Evolutionary conservation across 1,284 basidiomycete species (phyloP).

Genomic region (Trametes polyzona): DNA sequence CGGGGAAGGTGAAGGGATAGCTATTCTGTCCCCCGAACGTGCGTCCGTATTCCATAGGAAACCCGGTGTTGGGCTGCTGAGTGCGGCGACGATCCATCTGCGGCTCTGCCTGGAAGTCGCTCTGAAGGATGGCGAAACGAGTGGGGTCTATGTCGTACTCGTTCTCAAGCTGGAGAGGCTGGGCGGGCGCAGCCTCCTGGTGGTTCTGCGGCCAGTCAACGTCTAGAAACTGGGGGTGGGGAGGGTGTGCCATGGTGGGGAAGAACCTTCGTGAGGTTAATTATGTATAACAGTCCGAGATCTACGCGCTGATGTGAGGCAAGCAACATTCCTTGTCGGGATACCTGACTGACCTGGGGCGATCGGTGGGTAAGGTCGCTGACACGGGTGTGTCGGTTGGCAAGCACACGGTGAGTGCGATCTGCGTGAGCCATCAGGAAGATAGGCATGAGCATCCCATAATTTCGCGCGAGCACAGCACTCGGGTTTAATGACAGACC

Average conservation of each 20-base stretch:
- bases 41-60: constrained; percentile 13
- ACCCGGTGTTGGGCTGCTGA: constrained; percentile 16
- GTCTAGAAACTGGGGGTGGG: constrained; percentile 42
- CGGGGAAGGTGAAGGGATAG: constrained; percentile 24
- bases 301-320: not conserved
- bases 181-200: constrained; percentile 21
- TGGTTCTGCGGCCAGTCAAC: constrained; percentile 27
- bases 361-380: not conserved
- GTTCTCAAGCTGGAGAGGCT: constrained; percentile 32
- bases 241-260: constrained; percentile 42
- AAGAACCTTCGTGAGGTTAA: constrained; percentile 12
- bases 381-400: not conserved
- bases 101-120: constrained; percentile 11
- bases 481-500: not conserved
- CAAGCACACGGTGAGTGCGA: constrained; percentile 7
- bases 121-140: constrained; percentile 29
- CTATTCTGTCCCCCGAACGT: constrained; percentile 17
- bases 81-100: constrained; percentile 16
- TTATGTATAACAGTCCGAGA: not conserved
- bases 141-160: constrained; percentile 33
- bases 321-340: not conserved
- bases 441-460: not conserved
- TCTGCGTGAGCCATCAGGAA: constrained; percentile 4
- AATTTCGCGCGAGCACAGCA: not conserved
- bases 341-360: not conserved